These are phyloP conservation scores for Ophiostoma tasmaniense DNA, from an alignment of 2,329 filamentous ascomycete species.

Conservation along the genomic window DNA sequence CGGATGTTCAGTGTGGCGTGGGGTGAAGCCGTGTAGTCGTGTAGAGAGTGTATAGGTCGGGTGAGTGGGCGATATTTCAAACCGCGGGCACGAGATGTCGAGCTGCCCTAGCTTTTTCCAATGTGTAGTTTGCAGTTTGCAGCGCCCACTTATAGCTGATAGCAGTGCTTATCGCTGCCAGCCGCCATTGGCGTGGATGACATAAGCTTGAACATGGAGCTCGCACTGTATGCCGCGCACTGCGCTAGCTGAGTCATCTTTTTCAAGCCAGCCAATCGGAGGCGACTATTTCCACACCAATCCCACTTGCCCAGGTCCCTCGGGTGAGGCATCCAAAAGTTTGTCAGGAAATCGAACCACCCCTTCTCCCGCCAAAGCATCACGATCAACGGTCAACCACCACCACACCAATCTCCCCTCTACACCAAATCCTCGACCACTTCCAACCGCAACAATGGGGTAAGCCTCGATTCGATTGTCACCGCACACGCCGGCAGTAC, in stretches of 20 bases:
- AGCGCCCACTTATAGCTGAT: not conserved
- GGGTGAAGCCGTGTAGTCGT: not conserved
- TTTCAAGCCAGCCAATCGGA: constrained; percentile 17
- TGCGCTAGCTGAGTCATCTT: constrained; percentile 17
- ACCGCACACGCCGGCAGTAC: not conserved
- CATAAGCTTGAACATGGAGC: not conserved
- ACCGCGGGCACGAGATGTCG: not conserved
- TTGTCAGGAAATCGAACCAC: constrained; percentile 22
- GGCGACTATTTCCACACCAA: constrained; percentile 17
- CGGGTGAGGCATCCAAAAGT: constrained; percentile 19
- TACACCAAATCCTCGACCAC: constrained; percentile 8
- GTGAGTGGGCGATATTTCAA: not conserved
- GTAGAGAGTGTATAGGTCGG: not conserved
- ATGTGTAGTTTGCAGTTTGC: not conserved
- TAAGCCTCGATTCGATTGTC: constrained; percentile 9
- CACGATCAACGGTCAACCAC: constrained; percentile 15
- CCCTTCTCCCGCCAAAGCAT: constrained; percentile 3
- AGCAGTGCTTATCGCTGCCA: not conserved
- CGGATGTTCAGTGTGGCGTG: not conserved
- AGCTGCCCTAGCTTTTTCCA: not conserved
- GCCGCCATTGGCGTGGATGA: not conserved
- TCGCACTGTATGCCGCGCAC: not conserved
- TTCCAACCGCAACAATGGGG: constrained; percentile 20
- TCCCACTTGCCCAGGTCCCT: constrained; percentile 10
- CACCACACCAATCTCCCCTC: not conserved